These are phyloP conservation scores for Knufia petricola DNA, from an alignment of 2,329 filamentous ascomycete species.

Conservation along the genomic window DNA sequence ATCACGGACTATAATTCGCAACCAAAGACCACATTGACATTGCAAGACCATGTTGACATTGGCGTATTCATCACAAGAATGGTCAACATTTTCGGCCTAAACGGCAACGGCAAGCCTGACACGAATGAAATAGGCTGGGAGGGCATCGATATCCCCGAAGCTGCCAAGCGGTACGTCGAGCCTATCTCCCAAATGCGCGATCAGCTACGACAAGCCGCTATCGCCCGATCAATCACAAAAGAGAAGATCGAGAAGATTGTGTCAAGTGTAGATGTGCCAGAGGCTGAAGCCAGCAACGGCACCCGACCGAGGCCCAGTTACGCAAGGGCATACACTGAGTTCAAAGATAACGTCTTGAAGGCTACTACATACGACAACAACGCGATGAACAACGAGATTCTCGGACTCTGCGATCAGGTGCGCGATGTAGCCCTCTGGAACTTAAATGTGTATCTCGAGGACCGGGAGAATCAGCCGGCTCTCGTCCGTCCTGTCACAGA, in stretches of 20 bases:
- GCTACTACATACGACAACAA: constrained; percentile 41
- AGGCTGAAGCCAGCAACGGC: constrained; percentile 19
- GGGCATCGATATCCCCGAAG: constrained; percentile 52
- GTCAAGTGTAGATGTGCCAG: constrained; percentile 18
- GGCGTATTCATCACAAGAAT: constrained; percentile 76
- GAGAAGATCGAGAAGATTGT: constrained; percentile 33
- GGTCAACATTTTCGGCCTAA: constrained; percentile 72
- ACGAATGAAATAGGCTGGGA: constrained; percentile 50
- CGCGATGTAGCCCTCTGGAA: constrained; percentile 74
- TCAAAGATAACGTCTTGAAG: constrained; percentile 26
- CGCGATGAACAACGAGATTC: constrained; percentile 58
- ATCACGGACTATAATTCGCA: constrained; percentile 65
- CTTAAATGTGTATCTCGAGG: constrained; percentile 78
- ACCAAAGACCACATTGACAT: constrained; percentile 37
- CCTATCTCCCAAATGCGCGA: constrained; percentile 50
- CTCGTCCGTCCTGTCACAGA: constrained; percentile 60
- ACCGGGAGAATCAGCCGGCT: constrained; percentile 59
- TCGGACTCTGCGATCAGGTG: constrained; percentile 67
- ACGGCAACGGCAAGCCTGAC: constrained; percentile 31
- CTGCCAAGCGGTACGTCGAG: constrained; percentile 52
- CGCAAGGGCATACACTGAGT: constrained; percentile 20
- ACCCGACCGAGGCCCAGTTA: constrained; percentile 19
- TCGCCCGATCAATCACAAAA: constrained; percentile 34
- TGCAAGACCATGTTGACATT: constrained; percentile 42
- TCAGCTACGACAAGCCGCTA: constrained; percentile 47